These are phyloP conservation scores for Entonaema liquescens DNA, from an alignment of 495 filamentous ascomycete genomes.

Conservation along the genomic window DNA sequence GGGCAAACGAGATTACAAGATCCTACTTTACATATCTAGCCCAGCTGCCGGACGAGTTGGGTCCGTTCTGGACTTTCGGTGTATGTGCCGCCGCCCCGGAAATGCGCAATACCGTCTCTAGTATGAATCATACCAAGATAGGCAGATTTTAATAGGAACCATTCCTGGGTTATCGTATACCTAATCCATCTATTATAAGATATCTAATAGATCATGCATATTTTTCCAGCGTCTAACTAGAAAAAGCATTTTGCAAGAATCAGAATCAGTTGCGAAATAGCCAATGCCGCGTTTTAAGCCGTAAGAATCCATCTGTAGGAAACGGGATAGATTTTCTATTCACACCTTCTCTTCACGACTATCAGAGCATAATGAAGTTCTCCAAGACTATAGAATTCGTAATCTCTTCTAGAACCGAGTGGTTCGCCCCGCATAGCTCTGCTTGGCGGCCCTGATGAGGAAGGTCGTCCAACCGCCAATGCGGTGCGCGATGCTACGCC, in stretches of 20 bases:
- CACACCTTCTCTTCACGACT: not conserved
- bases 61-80: conserved; percentile 19
- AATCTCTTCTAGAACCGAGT: conserved; percentile 25
- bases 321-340: not conserved
- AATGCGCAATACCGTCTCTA: not conserved
- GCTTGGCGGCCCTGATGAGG: conserved; percentile 35
- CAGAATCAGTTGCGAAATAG: not conserved
- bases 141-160: not conserved
- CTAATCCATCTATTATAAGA: no score
- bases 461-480: conserved; percentile 25
- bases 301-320: not conserved
- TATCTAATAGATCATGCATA: not conserved
- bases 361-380: not conserved
- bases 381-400: conserved; percentile 12
- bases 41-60: conserved; percentile 10
- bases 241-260: not conserved
- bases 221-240: not conserved
- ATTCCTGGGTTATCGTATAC: no score
- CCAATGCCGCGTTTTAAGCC: not conserved
- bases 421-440: conserved; percentile 17
- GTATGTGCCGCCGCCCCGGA: conserved; percentile 10
- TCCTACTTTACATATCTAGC: conserved; percentile 14
- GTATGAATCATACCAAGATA: not conserved
- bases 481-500: conserved; percentile 22
- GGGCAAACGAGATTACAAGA: conserved; percentile 24